Percentiles rank a stretch among this genome's conserved stretches.
phyloP scores from a whole-genome alignment of 1,284 basidiomycete species.

The Mrakiaceae sp. region DNA sequence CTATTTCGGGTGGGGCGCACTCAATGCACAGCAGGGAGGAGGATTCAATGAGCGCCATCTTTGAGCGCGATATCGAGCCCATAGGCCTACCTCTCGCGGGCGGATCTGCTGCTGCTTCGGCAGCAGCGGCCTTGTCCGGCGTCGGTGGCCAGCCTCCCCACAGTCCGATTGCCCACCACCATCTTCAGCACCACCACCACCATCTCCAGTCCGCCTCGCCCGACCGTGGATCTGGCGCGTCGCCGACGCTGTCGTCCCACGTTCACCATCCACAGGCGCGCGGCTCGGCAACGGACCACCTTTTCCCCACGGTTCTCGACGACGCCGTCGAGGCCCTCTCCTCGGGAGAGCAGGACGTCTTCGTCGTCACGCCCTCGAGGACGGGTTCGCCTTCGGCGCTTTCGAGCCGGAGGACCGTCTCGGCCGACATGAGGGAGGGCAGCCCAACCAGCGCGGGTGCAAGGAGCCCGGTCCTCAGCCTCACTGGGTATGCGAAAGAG shows the following conservation, averaged over 20 bases:
- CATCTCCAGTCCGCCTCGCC: neutral
- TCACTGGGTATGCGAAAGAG: neutral
- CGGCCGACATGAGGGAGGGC: neutral
- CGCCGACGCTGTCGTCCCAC: neutral
- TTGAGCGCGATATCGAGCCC: conserved; percentile 9
- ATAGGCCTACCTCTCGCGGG: neutral
- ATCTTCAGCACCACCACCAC: neutral
- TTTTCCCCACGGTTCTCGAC: conserved; percentile 14
- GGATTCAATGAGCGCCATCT: conserved; percentile 3
- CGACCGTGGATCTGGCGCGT: neutral
- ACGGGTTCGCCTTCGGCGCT: neutral
- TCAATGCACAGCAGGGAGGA: neutral
- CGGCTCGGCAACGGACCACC: conserved; percentile 5
- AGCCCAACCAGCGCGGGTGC: neutral
- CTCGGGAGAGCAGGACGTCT: conserved; percentile 6
- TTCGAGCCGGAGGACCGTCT: neutral
- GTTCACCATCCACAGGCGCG: conserved; percentile 7
- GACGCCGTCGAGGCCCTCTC: conserved; percentile 13
- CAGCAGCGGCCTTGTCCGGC: too few species aligned
- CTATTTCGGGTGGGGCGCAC: neutral
- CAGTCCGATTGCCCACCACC: too few species aligned
- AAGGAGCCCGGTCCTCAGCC: conserved; percentile 3
- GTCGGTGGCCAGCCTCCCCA: too few species aligned
- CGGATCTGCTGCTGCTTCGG: neutral
- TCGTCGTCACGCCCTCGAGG: conserved; percentile 13